Evolutionary conservation across 768 basidiomycete species (phyloP).

Genomic region (Leucocoprinus birnbaumii): DNA sequence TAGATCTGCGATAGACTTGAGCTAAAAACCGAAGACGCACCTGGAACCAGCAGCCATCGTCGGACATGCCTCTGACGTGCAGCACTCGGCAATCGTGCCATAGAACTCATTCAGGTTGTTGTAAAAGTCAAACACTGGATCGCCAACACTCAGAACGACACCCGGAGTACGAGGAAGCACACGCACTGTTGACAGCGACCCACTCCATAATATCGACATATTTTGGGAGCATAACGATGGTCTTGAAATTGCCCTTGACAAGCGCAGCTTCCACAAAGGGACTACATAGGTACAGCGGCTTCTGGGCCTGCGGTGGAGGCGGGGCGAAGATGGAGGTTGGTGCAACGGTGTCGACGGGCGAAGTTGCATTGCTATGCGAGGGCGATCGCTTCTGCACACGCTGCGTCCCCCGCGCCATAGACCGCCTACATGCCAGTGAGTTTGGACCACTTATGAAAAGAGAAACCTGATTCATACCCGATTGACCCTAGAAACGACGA

Average conservation of each 20-base stretch:
- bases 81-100: slow-evolving; percentile 91
- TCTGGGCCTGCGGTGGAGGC: background rate
- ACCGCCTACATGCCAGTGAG: slow-evolving; percentile 5
- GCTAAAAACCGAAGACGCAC: slow-evolving; percentile 42
- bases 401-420: slow-evolving; percentile 6
- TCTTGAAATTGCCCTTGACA: slow-evolving; percentile 97
- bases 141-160: background rate
- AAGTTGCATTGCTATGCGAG: background rate
- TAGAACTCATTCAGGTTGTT: slow-evolving; percentile 97
- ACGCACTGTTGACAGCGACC: slow-evolving; percentile 77
- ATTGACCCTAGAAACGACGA: slow-evolving; percentile 8
- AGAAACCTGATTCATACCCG: background rate
- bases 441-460: background rate
- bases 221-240: slow-evolving; percentile 92
- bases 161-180: background rate
- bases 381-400: slow-evolving; percentile 1
- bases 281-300: slow-evolving; percentile 82
- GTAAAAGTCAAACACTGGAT: slow-evolving; percentile 93
- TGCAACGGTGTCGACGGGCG: background rate
- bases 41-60: slow-evolving; percentile 90
- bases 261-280: slow-evolving; percentile 97
- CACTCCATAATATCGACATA: slow-evolving; percentile 99
- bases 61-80: slow-evolving; percentile 85
- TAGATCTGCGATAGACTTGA: background rate
- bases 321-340: background rate